phyloP scores from a whole-genome alignment of 2,329 filamentous ascomycete species.

The Emmonsia crescens region DNA sequence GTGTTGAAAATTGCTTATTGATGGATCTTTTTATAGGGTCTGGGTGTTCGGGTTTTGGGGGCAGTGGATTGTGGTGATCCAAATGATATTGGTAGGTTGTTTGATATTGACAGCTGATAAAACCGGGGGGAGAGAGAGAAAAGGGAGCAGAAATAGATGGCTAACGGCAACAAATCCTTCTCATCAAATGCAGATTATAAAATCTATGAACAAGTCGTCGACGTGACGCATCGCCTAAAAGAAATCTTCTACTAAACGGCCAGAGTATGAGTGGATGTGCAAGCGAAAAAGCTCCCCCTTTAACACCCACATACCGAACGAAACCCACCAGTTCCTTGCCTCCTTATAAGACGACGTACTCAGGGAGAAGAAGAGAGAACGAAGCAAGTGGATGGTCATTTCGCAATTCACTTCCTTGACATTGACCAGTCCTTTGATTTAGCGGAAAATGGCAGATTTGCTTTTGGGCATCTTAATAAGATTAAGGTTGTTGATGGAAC shows the following conservation, averaged over 20 bases:
- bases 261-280: background rate
- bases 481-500: background rate
- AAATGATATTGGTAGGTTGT: constrained; percentile 27
- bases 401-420: background rate
- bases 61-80: constrained; percentile 35
- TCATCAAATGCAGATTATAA: constrained; percentile 51
- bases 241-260: constrained; percentile 60
- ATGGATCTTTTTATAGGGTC: constrained; percentile 18
- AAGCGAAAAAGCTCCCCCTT: no score
- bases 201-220: constrained; percentile 67
- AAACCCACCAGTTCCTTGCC: background rate
- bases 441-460: background rate
- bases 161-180: background rate
- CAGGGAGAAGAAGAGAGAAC: background rate
- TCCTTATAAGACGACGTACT: background rate
- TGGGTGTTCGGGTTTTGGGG: constrained; percentile 32
- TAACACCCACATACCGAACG: background rate
- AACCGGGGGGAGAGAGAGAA: background rate
- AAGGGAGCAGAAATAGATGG: background rate
- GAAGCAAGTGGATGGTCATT: background rate
- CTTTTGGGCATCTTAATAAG: background rate
- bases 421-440: background rate
- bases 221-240: constrained; percentile 71
- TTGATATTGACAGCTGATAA: background rate
- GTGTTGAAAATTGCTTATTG: background rate